These are phyloP conservation scores for Pistacia integerrima DNA, from an alignment of 345 rosid species.

Conservation along the genomic window DNA sequence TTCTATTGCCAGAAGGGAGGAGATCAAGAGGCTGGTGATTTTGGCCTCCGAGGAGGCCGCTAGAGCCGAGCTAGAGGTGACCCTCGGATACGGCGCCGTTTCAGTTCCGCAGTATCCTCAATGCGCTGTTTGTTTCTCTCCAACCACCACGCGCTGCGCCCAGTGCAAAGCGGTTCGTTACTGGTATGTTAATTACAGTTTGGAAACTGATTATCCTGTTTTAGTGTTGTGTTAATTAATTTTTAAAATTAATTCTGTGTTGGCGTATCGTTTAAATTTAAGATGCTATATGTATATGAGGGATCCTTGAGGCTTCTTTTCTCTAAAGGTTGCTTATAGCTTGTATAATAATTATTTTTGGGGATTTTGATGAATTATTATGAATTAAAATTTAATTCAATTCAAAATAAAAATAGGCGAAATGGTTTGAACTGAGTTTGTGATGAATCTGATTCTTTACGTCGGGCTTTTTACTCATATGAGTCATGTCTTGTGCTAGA, in stretches of 20 bases:
- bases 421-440: not conserved
- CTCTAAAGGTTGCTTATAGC: not conserved
- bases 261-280: not conserved
- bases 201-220: conserved; percentile 2
- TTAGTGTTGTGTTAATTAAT: not conserved
- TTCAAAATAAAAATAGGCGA: not conserved
- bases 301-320: not conserved
- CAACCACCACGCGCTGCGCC: conserved; percentile 81
- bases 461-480: not conserved
- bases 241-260: no score
- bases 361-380: not conserved
- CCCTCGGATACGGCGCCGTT: conserved; percentile 39
- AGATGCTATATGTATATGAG: not conserved
- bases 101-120: conserved; percentile 41
- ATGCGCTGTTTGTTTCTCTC: conserved; percentile 76
- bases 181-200: conserved; percentile 56
- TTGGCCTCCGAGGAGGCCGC: conserved; percentile 85
- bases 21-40: conserved; percentile 72
- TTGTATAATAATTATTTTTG: not conserved
- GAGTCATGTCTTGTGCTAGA: conserved; percentile 1
- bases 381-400: not conserved
- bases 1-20: conserved; percentile 58
- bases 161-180: conserved; percentile 87
- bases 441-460: conserved; percentile 17
- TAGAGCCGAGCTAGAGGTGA: conserved; percentile 83